Conservation (phyloP, 2,329 filamentous ascomycete genomes). For the Talaromyces sp. region DNA sequence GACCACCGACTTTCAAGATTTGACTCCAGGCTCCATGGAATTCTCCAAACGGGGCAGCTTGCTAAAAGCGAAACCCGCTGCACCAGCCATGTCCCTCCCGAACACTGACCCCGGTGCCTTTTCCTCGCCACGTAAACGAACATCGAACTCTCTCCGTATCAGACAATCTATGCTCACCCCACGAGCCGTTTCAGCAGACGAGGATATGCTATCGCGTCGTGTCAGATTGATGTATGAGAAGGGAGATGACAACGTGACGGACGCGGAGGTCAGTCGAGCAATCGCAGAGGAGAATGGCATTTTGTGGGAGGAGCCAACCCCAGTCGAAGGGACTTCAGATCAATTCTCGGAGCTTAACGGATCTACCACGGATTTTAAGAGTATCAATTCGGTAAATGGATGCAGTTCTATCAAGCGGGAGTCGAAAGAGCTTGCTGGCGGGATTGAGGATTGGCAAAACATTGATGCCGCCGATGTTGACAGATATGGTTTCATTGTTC, state of each 20-base stretch:
- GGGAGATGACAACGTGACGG: slow-evolving; percentile 52
- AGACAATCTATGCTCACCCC: slow-evolving; percentile 31
- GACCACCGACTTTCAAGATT: slow-evolving; percentile 48
- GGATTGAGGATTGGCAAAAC: slow-evolving; percentile 61
- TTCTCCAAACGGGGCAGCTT: slow-evolving; percentile 60
- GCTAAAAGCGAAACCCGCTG: slow-evolving; percentile 46
- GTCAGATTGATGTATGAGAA: slow-evolving; percentile 61
- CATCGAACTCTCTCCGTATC: slow-evolving; percentile 35
- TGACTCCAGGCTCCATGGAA: slow-evolving; percentile 48
- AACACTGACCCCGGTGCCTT: slow-evolving; percentile 8
- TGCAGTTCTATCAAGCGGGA: slow-evolving; percentile 44
- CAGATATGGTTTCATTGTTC: slow-evolving; percentile 60
- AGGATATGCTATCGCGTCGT: slow-evolving; percentile 58
- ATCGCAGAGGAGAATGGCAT: slow-evolving; percentile 36
- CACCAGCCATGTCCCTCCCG: slow-evolving; percentile 27
- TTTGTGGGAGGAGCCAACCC: slow-evolving; percentile 36
- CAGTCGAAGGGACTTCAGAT: slow-evolving; percentile 24
- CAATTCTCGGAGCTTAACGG: slow-evolving; percentile 23
- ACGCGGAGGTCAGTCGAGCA: slow-evolving; percentile 35
- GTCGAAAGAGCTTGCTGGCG: slow-evolving; percentile 55
- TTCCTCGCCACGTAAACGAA: slow-evolving; percentile 21
- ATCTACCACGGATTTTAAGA: slow-evolving; percentile 26
- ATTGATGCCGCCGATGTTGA: slow-evolving; percentile 56
- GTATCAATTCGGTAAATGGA: slow-evolving; percentile 26
- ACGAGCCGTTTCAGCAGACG: slow-evolving; percentile 58